Base-by-base conservation (phyloP, 2,329 filamentous ascomycete genomes). In the Penicillium sp. region DNA sequence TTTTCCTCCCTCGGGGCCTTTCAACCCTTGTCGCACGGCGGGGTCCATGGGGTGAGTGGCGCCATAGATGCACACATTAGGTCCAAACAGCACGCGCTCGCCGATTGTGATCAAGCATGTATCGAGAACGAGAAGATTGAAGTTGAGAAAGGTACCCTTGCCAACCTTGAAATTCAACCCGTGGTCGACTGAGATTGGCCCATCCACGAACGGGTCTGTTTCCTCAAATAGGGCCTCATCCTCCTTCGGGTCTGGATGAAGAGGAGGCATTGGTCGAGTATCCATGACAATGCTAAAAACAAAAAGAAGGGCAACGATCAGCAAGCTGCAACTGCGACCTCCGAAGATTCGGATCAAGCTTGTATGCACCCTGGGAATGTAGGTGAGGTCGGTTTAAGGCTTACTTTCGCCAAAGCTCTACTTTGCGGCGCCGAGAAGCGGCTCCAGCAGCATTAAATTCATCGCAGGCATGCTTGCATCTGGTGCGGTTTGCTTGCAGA, bases 81-180 rank as follows among this genome's bases (percentile, higher is more conserved):
- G 80, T 0, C 81, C 81, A 36, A 82, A 72, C 67, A 82, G 76
- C 7, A 78, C 76, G 1, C 78, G 64, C 17, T 81, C 73, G 1
- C 81, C 81, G 26, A 83, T 80, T 0, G 72, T 79, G 3, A 84
- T 76, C 0, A 82, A 64, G 3, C 74, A 76, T 26, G 77, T 81
- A 58, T 84, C 80, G 8, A 83, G 65, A 23, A 84, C 77, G 0
- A 76, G 59, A 21, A 83, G 77, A 60, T 87, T 88, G 66, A 86
- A 86, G n/a, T 78, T 74, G 6, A 67, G 45, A 24, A 64, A 65
- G 4, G 54, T 59, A 6, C 58, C 60, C 34, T 82, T 74, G 7
- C 85, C 85, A 0, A 88, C 74, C 5, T 72, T 77, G 56, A 87
- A 80, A 60, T 88, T 89, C 65, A 82, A 83, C 1, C 85, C 86